A percentile compares a stretch with the other conserved stretches of the same genome.
Conservation (phyloP, 2,329 filamentous ascomycete genomes). For the Fusarium sublunatum region DNA sequence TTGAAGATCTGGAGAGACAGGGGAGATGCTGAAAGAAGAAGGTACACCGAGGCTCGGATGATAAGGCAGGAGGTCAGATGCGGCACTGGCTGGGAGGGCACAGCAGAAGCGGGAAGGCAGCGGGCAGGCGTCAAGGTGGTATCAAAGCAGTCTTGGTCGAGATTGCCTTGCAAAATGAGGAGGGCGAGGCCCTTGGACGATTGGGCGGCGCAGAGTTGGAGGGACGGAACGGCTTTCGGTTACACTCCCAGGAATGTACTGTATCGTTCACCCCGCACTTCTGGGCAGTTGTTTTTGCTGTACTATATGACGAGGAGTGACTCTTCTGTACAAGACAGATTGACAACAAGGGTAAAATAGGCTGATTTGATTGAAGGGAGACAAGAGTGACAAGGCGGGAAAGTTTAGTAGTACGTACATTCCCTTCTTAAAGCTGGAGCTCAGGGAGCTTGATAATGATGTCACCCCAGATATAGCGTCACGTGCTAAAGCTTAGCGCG, state of each 20-base stretch:
- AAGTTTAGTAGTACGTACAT: conserved; percentile 43
- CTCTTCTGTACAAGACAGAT: neutral
- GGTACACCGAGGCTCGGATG: conserved; percentile 36
- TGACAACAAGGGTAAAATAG: conserved; percentile 34
- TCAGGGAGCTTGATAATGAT: conserved; percentile 45
- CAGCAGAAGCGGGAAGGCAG: conserved; percentile 39
- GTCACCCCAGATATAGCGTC: conserved; percentile 40
- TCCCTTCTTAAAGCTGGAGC: conserved; percentile 47
- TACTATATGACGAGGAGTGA: conserved; percentile 32
- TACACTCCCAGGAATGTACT: conserved; percentile 37
- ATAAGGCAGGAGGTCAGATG: conserved; percentile 42
- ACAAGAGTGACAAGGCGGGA: conserved; percentile 19
- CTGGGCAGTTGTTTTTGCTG: conserved; percentile 19
- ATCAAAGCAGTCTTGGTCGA: conserved; percentile 31
- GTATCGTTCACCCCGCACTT: conserved; percentile 45
- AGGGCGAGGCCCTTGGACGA: conserved; percentile 35
- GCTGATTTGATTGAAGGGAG: conserved; percentile 36
- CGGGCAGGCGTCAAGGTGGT: conserved; percentile 31
- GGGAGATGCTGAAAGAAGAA: conserved; percentile 34
- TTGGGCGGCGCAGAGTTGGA: conserved; percentile 43
- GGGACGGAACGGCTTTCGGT: conserved; percentile 47
- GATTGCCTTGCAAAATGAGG: conserved; percentile 40
- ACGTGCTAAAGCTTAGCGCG: conserved; percentile 44
- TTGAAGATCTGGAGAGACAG: conserved; percentile 32
- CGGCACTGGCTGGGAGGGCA: conserved; percentile 42